Conservation (phyloP, 495 filamentous ascomycete species). For the Penicillium paxilli region DNA sequence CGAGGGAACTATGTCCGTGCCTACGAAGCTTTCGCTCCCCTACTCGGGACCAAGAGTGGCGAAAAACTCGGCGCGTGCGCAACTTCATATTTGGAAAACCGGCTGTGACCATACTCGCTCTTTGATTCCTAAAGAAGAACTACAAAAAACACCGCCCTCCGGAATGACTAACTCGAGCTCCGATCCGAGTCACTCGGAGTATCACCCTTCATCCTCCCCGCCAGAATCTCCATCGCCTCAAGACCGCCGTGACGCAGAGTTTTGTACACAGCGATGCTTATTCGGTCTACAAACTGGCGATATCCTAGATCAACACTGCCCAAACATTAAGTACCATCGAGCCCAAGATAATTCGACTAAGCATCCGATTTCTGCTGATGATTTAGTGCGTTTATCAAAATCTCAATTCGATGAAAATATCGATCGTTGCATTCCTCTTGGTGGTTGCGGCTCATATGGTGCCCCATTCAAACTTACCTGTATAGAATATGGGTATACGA, state of each 20-base stretch:
- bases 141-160: constrained; percentile 18
- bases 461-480: constrained; percentile 44
- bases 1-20: constrained; percentile 25
- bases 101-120: constrained; percentile 23
- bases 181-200: constrained; percentile 17
- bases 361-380: constrained; percentile 19
- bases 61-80: constrained; percentile 24
- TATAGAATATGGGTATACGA: constrained; percentile 42
- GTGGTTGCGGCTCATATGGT: constrained; percentile 23
- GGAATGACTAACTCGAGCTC: constrained; percentile 13
- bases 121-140: constrained; percentile 18
- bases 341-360: background rate
- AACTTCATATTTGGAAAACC: constrained; percentile 22
- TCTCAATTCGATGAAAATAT: constrained; percentile 29
- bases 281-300: constrained; percentile 37
- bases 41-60: constrained; percentile 30
- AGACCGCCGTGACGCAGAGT: constrained; percentile 21
- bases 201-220: constrained; percentile 21
- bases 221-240: constrained; percentile 9
- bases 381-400: constrained; percentile 18
- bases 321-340: constrained; percentile 39
- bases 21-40: constrained; percentile 28
- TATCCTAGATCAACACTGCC: constrained; percentile 39
- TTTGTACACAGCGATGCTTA: constrained; percentile 50
- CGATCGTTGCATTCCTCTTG: constrained; percentile 24